phyloP scores from a whole-genome alignment of 164 flowering plant species.

The Cinnamomum micranthum region DNA sequence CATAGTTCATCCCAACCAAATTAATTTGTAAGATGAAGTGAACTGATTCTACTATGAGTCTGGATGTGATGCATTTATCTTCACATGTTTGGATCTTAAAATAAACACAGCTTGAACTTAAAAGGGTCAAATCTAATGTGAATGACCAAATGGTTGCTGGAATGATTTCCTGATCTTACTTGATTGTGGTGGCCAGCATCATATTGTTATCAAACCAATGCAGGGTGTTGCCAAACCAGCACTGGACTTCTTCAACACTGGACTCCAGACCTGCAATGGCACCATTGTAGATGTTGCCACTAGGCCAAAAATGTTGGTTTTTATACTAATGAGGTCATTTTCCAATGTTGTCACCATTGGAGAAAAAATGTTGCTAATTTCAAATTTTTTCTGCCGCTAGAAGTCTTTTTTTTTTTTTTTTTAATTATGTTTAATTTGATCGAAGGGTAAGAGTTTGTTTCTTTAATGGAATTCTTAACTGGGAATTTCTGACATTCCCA shows the following conservation, averaged over 20 bases:
- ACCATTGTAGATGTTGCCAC: neutral
- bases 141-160: neutral
- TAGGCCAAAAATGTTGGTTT: neutral
- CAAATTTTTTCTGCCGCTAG: no score
- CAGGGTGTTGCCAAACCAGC: constrained; percentile 12
- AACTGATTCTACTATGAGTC: no score
- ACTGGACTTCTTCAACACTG: constrained; percentile 7
- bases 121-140: neutral
- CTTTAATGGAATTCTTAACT: no score
- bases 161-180: neutral
- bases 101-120: neutral
- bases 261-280: constrained; percentile 4
- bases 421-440: no score
- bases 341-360: no score
- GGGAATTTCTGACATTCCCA: no score
- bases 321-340: constrained; percentile 8
- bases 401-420: no score
- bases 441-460: no score
- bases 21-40: no score
- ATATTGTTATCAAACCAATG: constrained; percentile 9
- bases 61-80: neutral
- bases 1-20: no score
- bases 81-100: neutral
- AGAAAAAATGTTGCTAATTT: no score
- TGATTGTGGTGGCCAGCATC: constrained; percentile 15